A percentile compares a stretch with the other conserved stretches of the same genome.
Conservation (phyloP, 305 asterid species). For the Fraxinus latifolia region DNA sequence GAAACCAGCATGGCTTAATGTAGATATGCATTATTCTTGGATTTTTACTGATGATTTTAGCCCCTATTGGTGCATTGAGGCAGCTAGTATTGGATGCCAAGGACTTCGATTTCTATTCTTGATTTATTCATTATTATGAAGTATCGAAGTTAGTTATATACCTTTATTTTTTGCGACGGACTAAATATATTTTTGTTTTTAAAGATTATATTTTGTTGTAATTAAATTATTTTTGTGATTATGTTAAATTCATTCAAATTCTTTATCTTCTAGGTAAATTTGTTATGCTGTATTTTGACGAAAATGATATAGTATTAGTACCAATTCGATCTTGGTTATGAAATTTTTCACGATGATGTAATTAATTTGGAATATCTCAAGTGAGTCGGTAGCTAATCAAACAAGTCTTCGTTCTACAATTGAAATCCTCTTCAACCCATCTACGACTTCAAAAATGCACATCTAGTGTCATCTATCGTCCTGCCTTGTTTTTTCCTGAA, state of each 20-base stretch:
- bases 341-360: not conserved
- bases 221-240: not conserved
- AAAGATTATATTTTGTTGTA: not conserved
- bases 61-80: constrained; percentile 49
- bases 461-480: no score
- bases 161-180: not conserved
- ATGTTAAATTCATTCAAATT: not conserved
- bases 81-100: constrained; percentile 29
- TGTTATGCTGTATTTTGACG: not conserved
- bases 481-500: not conserved
- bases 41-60: constrained; percentile 31
- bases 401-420: not conserved
- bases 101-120: constrained; percentile 43
- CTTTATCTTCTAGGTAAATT: not conserved
- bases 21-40: constrained; percentile 48
- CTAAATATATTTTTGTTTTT: not conserved
- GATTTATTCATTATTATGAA: constrained; percentile 1
- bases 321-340: not conserved
- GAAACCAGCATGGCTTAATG: constrained; percentile 47
- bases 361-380: not conserved
- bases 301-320: no score
- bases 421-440: not conserved
- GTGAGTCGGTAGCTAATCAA: not conserved
- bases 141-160: not conserved
- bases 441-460: not conserved